Evolutionary conservation across 2,329 filamentous ascomycete genomes (phyloP), one percentile per base, ranked within the genome.

Genomic region (Diaporthe sp.): DNA sequence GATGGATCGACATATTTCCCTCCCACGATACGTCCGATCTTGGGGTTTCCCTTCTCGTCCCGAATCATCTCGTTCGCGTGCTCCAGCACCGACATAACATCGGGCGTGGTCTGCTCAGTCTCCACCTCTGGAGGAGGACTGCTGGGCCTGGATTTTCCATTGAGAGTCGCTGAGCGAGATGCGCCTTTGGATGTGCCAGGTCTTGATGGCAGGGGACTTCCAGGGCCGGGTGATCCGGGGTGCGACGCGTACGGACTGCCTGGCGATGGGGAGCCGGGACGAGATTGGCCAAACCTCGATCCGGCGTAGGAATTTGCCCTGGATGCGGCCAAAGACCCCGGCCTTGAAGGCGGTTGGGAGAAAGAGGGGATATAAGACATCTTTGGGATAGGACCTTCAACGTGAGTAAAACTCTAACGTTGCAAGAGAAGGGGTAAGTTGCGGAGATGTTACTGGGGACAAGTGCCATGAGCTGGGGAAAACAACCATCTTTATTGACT

Each of bases 21-120:
- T 73, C 85, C 85, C 44, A 80, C 81, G 42, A 86, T 79, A 22
- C 84, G 78, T 32, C 84, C 84, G 35, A 75, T 61, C 39, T 61
- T 76, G 17, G 76, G 71, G 13, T 71, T 61, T 51, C 75, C 73
- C 68, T 78, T 76, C 32, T 73, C 71, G 73, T 79, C 71, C 6
- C 66, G 51, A 27, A 74, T 61, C 59, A 53, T 37, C 7, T 75
- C 71, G 42, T 55, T 51, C 44, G 65, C 72, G 37, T 71, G 71
- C 19, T 69, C 74, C 53, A 63, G 7, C 19, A 75, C 71, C 15
- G 74, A 75, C 17, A 73, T 27, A 4, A 74, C 70, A n/a, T 75
- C 74, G 17, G 74, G 74, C 1, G 74, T 75, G 17, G 74, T 75
- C 44, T 75, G 71, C 25, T 75, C 71, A 17, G 74, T 63, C n/a